Evolutionary conservation across 352 stramenopile species (phyloP).

Genomic region (Peronospora belbahrii): DNA sequence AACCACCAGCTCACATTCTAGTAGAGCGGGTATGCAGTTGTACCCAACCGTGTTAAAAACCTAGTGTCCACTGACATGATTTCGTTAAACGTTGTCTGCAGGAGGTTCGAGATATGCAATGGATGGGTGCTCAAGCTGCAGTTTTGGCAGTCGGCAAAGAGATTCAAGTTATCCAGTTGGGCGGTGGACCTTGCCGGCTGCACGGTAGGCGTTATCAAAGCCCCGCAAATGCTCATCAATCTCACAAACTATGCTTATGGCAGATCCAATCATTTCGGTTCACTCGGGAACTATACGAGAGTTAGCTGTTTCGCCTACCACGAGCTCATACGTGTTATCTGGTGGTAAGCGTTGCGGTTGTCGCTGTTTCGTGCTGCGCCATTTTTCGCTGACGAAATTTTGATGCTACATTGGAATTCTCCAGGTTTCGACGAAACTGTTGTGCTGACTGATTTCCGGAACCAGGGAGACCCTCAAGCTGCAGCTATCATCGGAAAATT

Average conservation of each 20-base stretch:
- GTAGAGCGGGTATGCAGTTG: slow-evolving; percentile 32
- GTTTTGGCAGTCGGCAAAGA: slow-evolving; percentile 61
- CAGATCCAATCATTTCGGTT: slow-evolving; percentile 45
- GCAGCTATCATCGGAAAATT: slow-evolving; percentile 47
- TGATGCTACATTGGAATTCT: slow-evolving; percentile 1
- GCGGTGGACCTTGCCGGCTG: slow-evolving; percentile 25
- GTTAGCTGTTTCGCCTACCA: slow-evolving; percentile 35
- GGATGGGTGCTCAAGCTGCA: slow-evolving; percentile 39
- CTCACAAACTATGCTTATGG: not conserved
- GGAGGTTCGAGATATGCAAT: slow-evolving; percentile 70
- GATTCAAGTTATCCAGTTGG: slow-evolving; percentile 52
- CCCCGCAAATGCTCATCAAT: not conserved
- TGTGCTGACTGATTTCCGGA: slow-evolving; percentile 54
- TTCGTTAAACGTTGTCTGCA: slow-evolving; percentile 15
- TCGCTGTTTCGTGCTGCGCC: slow-evolving; percentile 14
- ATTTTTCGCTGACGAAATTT: not conserved
- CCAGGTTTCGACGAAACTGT: slow-evolving; percentile 75
- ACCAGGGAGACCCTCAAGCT: slow-evolving; percentile 27
- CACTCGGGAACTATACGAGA: slow-evolving; percentile 74
- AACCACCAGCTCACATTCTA: slow-evolving; percentile 25
- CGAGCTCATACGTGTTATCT: slow-evolving; percentile 30
- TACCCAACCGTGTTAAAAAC: not conserved
- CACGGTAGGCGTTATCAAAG: slow-evolving; percentile 18
- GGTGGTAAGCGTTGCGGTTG: slow-evolving; percentile 22
- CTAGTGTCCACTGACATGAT: not conserved